Evolutionary conservation across 768 basidiomycete genomes (phyloP).

Genomic region (Tephrocybe sp.): DNA sequence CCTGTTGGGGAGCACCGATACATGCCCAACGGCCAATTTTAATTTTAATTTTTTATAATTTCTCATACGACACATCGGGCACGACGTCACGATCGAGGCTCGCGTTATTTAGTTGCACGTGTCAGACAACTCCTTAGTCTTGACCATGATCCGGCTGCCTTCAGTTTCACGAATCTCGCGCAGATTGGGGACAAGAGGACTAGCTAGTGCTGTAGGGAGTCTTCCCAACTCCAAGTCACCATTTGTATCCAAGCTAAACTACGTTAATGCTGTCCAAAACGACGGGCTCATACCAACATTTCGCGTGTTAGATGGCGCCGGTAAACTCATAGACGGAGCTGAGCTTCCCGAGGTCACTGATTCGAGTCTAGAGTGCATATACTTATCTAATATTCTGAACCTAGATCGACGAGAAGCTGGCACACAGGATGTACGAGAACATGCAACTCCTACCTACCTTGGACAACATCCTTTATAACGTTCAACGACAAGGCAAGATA

Average conservation of each 20-base stretch:
- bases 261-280: constrained; percentile 77
- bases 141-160: constrained; percentile 26
- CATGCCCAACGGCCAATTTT: too few relatives aligned
- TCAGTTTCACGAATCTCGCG: constrained; percentile 19
- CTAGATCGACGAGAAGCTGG: constrained; percentile 69
- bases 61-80: too few relatives aligned
- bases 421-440: constrained; percentile 72
- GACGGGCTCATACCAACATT: constrained; percentile 79
- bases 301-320: constrained; percentile 81
- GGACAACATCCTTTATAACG: constrained; percentile 88
- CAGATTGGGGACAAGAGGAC: constrained; percentile 15
- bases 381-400: not conserved
- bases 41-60: too few relatives aligned
- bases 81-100: constrained; percentile 7
- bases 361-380: not conserved
- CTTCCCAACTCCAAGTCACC: constrained; percentile 53
- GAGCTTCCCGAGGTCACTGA: constrained; percentile 68
- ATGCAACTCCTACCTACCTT: constrained; percentile 81
- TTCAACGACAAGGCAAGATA: constrained; percentile 92
- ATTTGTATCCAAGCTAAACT: constrained; percentile 67
- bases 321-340: constrained; percentile 71
- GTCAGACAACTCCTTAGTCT: constrained; percentile 16
- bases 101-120: too few relatives aligned
- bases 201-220: constrained; percentile 22
- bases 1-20: too few relatives aligned